A percentile compares a stretch with the other conserved stretches of the same genome.
phyloP scores from a whole-genome alignment of 495 filamentous ascomycete species.

The Penicillium egyptiacum region DNA sequence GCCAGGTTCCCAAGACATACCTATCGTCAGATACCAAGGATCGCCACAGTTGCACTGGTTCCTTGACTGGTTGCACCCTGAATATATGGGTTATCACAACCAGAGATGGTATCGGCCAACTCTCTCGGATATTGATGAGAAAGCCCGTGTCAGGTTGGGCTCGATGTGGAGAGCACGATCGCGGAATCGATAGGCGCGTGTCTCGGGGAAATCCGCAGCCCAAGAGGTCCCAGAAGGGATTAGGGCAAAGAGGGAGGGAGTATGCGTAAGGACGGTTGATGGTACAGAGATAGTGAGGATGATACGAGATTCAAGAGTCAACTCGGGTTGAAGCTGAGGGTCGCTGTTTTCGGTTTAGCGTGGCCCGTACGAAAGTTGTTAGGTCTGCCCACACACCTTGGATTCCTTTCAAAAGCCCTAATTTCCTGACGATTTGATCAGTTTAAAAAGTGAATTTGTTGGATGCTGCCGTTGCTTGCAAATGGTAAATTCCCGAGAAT shows the following conservation, averaged over 20 bases:
- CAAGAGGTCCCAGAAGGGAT: slow-evolving; percentile 28
- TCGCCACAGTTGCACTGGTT: slow-evolving; percentile 51
- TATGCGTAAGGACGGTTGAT: slow-evolving; percentile 25
- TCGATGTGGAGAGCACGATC: slow-evolving; percentile 11
- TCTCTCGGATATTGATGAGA: slow-evolving; percentile 24
- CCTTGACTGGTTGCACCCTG: slow-evolving; percentile 45
- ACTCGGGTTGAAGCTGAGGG: slow-evolving; percentile 43
- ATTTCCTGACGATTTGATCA: not conserved
- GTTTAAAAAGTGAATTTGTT: not conserved
- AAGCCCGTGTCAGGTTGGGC: slow-evolving; percentile 16
- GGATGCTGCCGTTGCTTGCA: not conserved
- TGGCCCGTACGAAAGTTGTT: slow-evolving; percentile 20
- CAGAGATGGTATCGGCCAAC: slow-evolving; percentile 31
- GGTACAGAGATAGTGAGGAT: slow-evolving; percentile 25
- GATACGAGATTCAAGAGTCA: slow-evolving; percentile 23
- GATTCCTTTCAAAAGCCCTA: not conserved
- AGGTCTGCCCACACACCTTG: slow-evolving; percentile 13
- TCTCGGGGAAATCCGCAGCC: slow-evolving; percentile 26
- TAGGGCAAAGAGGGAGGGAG: slow-evolving; percentile 24
- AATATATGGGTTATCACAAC: slow-evolving; percentile 38
- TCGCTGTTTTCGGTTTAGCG: slow-evolving; percentile 50
- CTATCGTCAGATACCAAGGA: slow-evolving; percentile 52
- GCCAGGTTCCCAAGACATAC: slow-evolving; percentile 36
- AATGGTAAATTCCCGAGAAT: not conserved
- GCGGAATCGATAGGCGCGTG: slow-evolving; percentile 26